A percentile compares a stretch with the other conserved stretches of the same genome.
These are phyloP conservation scores for Yamadazyma jaroonii DNA, from an alignment of 1,139 yeast species.

Conservation along the genomic window DNA sequence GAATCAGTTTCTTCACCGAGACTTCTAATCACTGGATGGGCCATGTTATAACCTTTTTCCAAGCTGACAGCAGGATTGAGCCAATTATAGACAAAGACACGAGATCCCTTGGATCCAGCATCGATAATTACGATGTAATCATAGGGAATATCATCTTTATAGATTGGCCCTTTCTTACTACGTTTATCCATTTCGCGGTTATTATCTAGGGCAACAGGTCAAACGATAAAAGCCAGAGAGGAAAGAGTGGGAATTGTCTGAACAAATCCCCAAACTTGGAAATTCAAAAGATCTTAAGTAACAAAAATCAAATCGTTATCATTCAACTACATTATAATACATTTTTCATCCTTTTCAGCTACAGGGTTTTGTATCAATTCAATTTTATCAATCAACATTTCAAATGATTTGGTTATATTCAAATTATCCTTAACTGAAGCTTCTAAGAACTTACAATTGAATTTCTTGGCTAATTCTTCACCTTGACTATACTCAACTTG, in stretches of 20 bases:
- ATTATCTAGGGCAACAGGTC: not conserved
- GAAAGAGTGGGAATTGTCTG: too few relatives aligned
- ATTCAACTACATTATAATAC: slow-evolving; percentile 20
- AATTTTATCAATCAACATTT: slow-evolving; percentile 65
- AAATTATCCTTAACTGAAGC: slow-evolving; percentile 77
- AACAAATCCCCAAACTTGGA: too few relatives aligned
- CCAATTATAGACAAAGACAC: slow-evolving; percentile 74
- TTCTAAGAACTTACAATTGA: slow-evolving; percentile 70
- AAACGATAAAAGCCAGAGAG: too few relatives aligned
- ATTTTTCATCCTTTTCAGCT: slow-evolving; percentile 34
- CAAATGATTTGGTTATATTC: slow-evolving; percentile 66
- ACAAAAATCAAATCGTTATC: too few relatives aligned
- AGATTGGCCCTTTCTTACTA: slow-evolving; percentile 18
- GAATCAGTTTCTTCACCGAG: slow-evolving; percentile 10
- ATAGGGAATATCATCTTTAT: slow-evolving; percentile 47
- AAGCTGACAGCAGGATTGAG: slow-evolving; percentile 43
- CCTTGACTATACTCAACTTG: slow-evolving; percentile 71
- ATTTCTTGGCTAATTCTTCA: slow-evolving; percentile 55
- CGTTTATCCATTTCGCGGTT: not conserved
- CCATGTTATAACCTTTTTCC: slow-evolving; percentile 21
- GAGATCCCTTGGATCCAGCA: slow-evolving; percentile 80
- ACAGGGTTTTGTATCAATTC: slow-evolving; percentile 58
- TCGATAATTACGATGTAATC: slow-evolving; percentile 74
- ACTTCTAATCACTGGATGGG: slow-evolving; percentile 9
- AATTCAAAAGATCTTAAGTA: too few relatives aligned